Percentiles rank a stretch among this genome's conserved stretches.
Conservation (phyloP, 495 filamentous ascomycete genomes). For the Lasiosphaeria hispida region DNA sequence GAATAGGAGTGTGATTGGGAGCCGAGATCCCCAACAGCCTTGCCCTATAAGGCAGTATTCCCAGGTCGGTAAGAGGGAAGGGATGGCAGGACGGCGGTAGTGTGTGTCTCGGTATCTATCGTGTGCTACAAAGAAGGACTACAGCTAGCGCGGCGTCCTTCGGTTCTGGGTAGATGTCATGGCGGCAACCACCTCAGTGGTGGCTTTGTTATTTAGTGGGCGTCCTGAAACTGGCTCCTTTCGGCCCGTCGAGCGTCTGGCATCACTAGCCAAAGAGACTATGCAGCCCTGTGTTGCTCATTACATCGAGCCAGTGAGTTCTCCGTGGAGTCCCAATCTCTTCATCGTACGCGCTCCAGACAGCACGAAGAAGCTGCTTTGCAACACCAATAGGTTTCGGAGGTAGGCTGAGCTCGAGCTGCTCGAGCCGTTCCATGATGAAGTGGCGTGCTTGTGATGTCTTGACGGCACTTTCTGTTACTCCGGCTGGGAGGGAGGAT, state of each 20-base stretch:
- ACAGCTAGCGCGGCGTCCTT: no score
- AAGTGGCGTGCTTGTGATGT: conserved; percentile 26
- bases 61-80: no score
- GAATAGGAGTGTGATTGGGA: conserved; percentile 6
- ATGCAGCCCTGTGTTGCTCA: conserved; percentile 31
- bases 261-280: conserved; percentile 31
- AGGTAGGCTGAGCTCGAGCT: conserved; percentile 30
- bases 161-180: no score
- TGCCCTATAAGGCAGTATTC: no score
- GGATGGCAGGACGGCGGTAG: no score
- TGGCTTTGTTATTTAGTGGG: no score
- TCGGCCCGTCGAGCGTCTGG: no score
- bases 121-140: no score
- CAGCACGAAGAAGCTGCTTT: conserved; percentile 30
- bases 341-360: conserved; percentile 34
- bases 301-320: conserved; percentile 38
- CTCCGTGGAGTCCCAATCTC: conserved; percentile 28
- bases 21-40: not conserved
- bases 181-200: no score
- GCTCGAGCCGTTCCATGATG: conserved; percentile 28
- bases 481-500: not conserved
- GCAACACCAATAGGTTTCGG: conserved; percentile 35
- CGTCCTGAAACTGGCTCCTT: no score
- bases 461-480: conserved; percentile 23
- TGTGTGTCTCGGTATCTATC: no score